phyloP scores from a whole-genome alignment of 768 basidiomycete genomes.

The Rhodosporidiobolus sp. region DNA sequence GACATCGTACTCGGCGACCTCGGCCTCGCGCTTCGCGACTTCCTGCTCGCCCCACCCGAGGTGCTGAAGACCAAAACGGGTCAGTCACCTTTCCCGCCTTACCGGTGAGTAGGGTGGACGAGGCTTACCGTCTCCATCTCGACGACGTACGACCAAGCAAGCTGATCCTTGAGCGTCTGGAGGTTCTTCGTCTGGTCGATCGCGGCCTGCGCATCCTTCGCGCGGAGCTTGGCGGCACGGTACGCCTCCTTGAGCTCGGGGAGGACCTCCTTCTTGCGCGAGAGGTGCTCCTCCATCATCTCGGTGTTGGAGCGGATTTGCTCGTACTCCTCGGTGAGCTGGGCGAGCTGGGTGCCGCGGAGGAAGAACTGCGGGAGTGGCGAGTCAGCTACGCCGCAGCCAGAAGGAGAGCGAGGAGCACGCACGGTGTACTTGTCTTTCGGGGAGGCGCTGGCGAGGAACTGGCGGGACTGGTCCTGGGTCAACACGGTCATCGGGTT shows the following conservation, averaged over 20 bases:
- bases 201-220: constrained; percentile 71
- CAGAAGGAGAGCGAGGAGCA: constrained; percentile 2
- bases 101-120: background rate
- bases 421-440: constrained; percentile 81
- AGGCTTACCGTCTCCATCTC: constrained; percentile 51
- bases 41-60: constrained; percentile 50
- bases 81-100: background rate
- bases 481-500: constrained; percentile 86
- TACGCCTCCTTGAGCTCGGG: constrained; percentile 68
- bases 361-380: constrained; percentile 78
- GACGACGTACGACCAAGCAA: constrained; percentile 43
- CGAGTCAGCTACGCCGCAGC: constrained; percentile 65
- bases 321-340: constrained; percentile 83
- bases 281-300: constrained; percentile 63
- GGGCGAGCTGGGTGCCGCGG: constrained; percentile 81
- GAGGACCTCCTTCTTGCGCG: constrained; percentile 69
- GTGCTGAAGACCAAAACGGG: constrained; percentile 20
- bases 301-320: constrained; percentile 69
- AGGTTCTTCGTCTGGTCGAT: constrained; percentile 57
- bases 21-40: constrained; percentile 55
- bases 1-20: constrained; percentile 9
- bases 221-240: constrained; percentile 60
- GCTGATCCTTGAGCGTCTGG: constrained; percentile 37
- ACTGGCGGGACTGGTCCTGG: constrained; percentile 70
- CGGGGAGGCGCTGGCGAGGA: constrained; percentile 75